phyloP scores from a whole-genome alignment of 2,329 filamentous ascomycete species.

The Aspergillus pseudoglaucus region DNA sequence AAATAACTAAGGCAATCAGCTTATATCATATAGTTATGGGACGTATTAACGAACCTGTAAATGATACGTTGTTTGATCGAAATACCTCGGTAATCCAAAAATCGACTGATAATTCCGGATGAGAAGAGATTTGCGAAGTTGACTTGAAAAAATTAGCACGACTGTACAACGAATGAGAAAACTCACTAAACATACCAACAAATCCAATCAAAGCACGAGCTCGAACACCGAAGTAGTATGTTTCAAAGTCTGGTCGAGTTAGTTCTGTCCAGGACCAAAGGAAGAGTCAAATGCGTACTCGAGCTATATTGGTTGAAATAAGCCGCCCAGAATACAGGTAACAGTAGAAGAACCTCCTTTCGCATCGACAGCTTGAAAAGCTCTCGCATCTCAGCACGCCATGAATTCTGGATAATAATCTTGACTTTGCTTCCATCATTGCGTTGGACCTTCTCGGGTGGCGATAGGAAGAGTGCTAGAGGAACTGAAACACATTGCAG shows the following conservation, averaged over 20 bases:
- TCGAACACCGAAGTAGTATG: conserved; percentile 44
- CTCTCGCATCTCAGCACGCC: conserved; percentile 34
- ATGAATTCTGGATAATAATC: conserved; percentile 32
- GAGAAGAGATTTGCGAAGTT: conserved; percentile 40
- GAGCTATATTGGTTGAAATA: conserved; percentile 43
- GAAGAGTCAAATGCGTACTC: conserved; percentile 11
- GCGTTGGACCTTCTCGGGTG: conserved; percentile 39
- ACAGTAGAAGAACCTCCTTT: conserved; percentile 32
- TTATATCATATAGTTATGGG: neutral
- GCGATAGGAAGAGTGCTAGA: conserved; percentile 34
- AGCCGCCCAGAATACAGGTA: conserved; percentile 41
- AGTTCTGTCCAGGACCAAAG: neutral
- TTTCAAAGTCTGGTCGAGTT: conserved; percentile 38
- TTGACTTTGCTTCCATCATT: conserved; percentile 36
- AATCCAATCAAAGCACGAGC: conserved; percentile 45
- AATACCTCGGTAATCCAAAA: conserved; percentile 40
- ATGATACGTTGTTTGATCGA: conserved; percentile 38
- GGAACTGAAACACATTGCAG: conserved; percentile 33
- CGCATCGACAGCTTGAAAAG: conserved; percentile 24
- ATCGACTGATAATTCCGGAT: conserved; percentile 40
- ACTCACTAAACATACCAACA: conserved; percentile 19
- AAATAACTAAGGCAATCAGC: conserved; percentile 29
- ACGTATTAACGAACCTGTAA: conserved; percentile 15
- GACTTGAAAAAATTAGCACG: conserved; percentile 9
- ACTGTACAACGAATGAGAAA: neutral